phyloP scores from a whole-genome alignment of 2,329 filamentous ascomycete genomes.

The Colletotrichum sp. region DNA sequence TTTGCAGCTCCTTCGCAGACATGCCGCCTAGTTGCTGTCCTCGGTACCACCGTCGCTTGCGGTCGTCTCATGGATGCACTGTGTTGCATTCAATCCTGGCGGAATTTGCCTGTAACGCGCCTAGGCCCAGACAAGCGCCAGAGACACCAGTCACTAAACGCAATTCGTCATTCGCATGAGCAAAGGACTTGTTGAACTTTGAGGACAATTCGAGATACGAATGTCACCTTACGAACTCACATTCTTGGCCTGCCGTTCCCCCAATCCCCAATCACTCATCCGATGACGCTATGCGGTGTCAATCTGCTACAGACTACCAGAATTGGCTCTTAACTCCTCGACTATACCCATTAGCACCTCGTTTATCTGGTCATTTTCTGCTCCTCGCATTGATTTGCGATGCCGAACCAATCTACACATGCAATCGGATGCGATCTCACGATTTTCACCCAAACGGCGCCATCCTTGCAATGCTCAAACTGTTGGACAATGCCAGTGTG shows the following conservation, averaged over 20 bases:
- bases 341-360: not conserved
- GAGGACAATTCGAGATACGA: not conserved
- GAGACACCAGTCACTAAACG: not conserved
- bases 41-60: not conserved
- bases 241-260: not conserved
- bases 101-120: slow-evolving; percentile 10
- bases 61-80: not conserved
- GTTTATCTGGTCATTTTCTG: not conserved
- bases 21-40: not conserved
- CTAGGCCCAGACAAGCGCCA: not conserved
- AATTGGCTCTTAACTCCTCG: not conserved
- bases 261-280: not conserved
- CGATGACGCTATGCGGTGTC: not conserved
- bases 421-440: not conserved
- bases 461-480: slow-evolving; percentile 6
- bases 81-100: slow-evolving; percentile 8
- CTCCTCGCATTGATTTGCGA: not conserved
- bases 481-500: not conserved
- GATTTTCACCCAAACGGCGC: not conserved
- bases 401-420: not conserved
- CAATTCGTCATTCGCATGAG: not conserved
- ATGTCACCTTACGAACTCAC: not conserved
- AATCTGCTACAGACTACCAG: not conserved
- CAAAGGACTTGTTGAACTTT: not conserved
- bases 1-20: not conserved